Evolutionary conservation across 768 basidiomycete species (phyloP).

Genomic region (Lyophyllum atratum): DNA sequence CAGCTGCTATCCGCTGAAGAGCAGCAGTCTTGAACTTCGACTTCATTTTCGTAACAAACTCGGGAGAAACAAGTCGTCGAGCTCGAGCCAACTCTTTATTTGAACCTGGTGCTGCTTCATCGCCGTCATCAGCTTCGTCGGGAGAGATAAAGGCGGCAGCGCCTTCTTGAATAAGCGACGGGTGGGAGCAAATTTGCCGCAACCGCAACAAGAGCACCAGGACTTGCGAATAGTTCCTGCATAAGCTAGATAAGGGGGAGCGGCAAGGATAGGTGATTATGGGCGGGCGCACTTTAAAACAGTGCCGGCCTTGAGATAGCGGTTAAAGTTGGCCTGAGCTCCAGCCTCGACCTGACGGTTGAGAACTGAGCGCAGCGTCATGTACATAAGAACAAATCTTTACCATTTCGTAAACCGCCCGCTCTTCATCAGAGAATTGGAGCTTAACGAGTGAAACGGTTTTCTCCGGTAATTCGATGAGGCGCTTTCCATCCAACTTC

Average conservation of each 20-base stretch:
- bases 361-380: not conserved
- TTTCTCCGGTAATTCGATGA: slow-evolving; percentile 68
- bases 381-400: not conserved
- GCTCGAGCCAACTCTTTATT: slow-evolving; percentile 49
- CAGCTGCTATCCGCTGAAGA: slow-evolving; percentile 47
- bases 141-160: slow-evolving; percentile 44
- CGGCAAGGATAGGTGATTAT: not conserved
- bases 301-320: slow-evolving; percentile 60
- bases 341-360: slow-evolving; percentile 48
- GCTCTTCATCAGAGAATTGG: slow-evolving; percentile 61
- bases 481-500: slow-evolving; percentile 61
- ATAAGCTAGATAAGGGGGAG: not conserved
- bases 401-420: slow-evolving; percentile 62
- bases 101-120: slow-evolving; percentile 22
- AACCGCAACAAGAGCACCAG: slow-evolving; percentile 53
- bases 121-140: slow-evolving; percentile 39
- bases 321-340: slow-evolving; percentile 65
- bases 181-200: slow-evolving; percentile 70
- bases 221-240: slow-evolving; percentile 59
- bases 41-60: slow-evolving; percentile 55
- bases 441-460: slow-evolving; percentile 50
- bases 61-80: slow-evolving; percentile 38
- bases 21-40: slow-evolving; percentile 43
- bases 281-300: slow-evolving; percentile 56
- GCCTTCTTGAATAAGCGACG: slow-evolving; percentile 63